A percentile compares a stretch with the other conserved stretches of the same genome.
phyloP scores from a whole-genome alignment of 1,284 basidiomycete species.

The Pyrrhoderma noxium region DNA sequence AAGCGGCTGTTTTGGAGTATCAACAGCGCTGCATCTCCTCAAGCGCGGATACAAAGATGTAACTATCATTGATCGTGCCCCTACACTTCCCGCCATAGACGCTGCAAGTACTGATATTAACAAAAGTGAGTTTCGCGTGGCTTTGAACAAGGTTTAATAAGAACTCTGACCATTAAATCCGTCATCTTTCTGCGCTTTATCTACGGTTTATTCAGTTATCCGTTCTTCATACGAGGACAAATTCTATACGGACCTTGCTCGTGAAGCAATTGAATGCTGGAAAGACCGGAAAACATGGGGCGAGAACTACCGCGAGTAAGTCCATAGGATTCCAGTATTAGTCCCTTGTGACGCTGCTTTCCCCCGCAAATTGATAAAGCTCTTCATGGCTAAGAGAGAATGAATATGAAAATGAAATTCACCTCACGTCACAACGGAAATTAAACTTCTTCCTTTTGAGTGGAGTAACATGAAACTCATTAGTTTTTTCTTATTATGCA shows the following conservation, averaged over 20 bases:
- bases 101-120: conserved; percentile 83
- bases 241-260: conserved; percentile 66
- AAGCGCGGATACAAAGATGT: conserved; percentile 56
- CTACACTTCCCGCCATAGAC: conserved; percentile 62
- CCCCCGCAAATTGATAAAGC: not conserved
- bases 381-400: too few relatives aligned
- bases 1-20: conserved; percentile 84
- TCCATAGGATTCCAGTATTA: conserved; percentile 14
- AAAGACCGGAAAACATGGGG: conserved; percentile 59
- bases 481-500: conserved; percentile 2
- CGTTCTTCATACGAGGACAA: conserved; percentile 62
- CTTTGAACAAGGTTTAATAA: not conserved
- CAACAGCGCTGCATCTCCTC: conserved; percentile 74
- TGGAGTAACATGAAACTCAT: not conserved
- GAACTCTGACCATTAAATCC: not conserved
- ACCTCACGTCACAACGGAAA: not conserved
- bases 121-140: conserved; percentile 45
- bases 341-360: not conserved
- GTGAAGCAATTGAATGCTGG: conserved; percentile 69
- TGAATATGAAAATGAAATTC: too few relatives aligned
- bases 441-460: not conserved
- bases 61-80: conserved; percentile 66
- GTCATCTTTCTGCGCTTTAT: not conserved
- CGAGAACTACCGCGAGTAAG: conserved; percentile 76
- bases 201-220: conserved; percentile 52